A percentile compares a stretch with the other conserved stretches of the same genome.
phyloP scores from a whole-genome alignment of 192 early-diverging fungal species.

The Linnemannia schmuckeri region DNA sequence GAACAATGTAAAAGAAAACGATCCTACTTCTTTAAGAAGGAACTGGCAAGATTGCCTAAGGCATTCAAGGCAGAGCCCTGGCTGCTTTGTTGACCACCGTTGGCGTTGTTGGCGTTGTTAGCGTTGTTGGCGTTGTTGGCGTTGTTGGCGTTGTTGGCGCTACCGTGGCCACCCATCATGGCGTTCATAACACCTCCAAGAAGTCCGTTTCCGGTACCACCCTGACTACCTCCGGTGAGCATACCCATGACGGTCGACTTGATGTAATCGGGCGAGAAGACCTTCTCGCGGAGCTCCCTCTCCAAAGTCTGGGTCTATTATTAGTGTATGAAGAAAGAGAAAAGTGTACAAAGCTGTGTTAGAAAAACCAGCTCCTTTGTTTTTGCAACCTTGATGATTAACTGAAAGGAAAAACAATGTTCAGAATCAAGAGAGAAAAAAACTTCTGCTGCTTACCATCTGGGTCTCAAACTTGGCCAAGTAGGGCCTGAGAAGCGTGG shows the following conservation, averaged over 20 bases:
- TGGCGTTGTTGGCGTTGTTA: not conserved
- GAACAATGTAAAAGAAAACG: not conserved
- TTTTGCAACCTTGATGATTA: not conserved
- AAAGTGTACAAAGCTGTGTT: not conserved
- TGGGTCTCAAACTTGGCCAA: slow-evolving; percentile 45
- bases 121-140: not conserved
- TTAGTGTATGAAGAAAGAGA: not conserved
- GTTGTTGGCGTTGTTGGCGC: not conserved
- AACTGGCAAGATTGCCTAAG: slow-evolving; percentile 19
- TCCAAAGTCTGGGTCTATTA: slow-evolving; percentile 24
- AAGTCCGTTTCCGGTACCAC: slow-evolving; percentile 9
- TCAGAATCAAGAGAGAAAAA: not conserved
- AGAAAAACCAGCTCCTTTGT: not conserved
- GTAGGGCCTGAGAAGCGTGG: slow-evolving; percentile 28
- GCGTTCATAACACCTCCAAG: slow-evolving; percentile 19
- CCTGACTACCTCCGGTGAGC: slow-evolving; percentile 23
- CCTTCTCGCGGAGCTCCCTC: slow-evolving; percentile 42
- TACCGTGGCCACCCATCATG: not conserved
- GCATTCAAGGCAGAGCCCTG: slow-evolving; percentile 7
- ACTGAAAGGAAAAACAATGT: not conserved
- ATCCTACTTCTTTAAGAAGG: slow-evolving; percentile 27
- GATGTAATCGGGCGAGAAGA: slow-evolving; percentile 51
- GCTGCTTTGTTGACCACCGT: not conserved
- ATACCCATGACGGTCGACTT: slow-evolving; percentile 32
- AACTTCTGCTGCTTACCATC: slow-evolving; percentile 16